Evolutionary conservation across 495 filamentous ascomycete genomes (phyloP), one percentile per base, ranked within the genome.

Genomic region (Rostrohypoxylon terebratum): DNA sequence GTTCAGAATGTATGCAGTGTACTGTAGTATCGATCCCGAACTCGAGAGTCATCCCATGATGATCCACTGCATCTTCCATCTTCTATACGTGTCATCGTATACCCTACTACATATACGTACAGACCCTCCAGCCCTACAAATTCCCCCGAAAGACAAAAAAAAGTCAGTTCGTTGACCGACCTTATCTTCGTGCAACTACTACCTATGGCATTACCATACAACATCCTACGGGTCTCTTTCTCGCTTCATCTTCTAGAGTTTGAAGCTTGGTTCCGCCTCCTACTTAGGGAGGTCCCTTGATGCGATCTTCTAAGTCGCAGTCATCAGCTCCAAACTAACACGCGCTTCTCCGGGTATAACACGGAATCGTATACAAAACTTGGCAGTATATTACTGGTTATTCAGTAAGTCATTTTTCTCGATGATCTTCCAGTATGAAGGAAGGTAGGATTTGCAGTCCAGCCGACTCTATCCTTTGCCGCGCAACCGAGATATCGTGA

Each of bases 401-500:
- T 47, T 14, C 16, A 18, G 59, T 50, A 47, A 60, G 59, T 48
- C n/a, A 45, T 36, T 63, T 23, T 40, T 38, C 34, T 34, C 21
- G 16, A 59, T 13, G 47, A 64, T 68, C 54, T 55, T 18, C 23
- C 42, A 59, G 45, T 38, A 11, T 44, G 44, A 38, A 69, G 66
- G 71, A 74, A 74, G 71, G 71, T 74, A 62, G 61, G 66, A 74
- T 69, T 66, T 28, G 38, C 44, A 45, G 61, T 61, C 42, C 51
- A 14, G 40, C 50, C 48, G 62, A 54, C 58, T 47, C 25, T 34
- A 20, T 11, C 61, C 61, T 73, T 45, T 68, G 21, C 16, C 25
- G 53, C 59, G 13, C 25, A 58, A 50, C 23, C 28, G 57, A 63
- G 48, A 74, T 62, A 66, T 62, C 62, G 53, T 54, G 34, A 54